Base-by-base conservation (phyloP, 2,329 filamentous ascomycete genomes). In the Xylariaceae sp. region DNA sequence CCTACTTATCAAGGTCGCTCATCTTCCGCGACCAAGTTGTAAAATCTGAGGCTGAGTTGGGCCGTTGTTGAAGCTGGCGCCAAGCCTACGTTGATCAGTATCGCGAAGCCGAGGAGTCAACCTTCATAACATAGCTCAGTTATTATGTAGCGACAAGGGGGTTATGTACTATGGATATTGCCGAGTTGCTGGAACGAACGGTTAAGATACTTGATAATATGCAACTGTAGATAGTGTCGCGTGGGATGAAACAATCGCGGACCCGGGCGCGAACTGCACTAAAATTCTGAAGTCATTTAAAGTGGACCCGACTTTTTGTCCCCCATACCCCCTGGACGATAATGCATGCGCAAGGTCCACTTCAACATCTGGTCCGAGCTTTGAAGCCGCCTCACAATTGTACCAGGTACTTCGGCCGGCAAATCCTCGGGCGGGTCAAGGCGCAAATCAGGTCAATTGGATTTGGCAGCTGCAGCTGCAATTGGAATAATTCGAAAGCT, bases 1-100 rank as follows among this genome's bases (percentile, higher is more conserved):
- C 68, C 79, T 81, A 96, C 93, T 86, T 90, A 79, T 98, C 95
- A 70, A 98, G 85, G 75, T 98, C 92, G 77, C 93, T 96, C 89
- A 96, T 97, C 52, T 67, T 72, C 9, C 23, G 4, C 23, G 53
- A 59, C 56, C n/a, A n/a, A 58, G 60, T 48, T 37, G 20, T 29
- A 23, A 43, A 44, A 40, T 12, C 40, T 21, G 40, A 32, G 23
- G 19, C 46, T 32, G 7, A 29, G 26, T 44, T 37, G 50, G 16
- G 29, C 40, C 20, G 49, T 44, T 21, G 42, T 20, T 42, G 40
- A 50, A 48, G 44, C 45, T 46, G 49, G 50, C 45, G 40, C 47
- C 32, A 37, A 49, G 29, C 32, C 32, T 37, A 14, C 14, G 32
- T 16, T 26, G 40, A 42, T 37, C 45, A 45, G 42, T 49, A 12